Evolutionary conservation across 2,329 filamentous ascomycete genomes (phyloP).

Genomic region (Aspergillus bombycis): DNA sequence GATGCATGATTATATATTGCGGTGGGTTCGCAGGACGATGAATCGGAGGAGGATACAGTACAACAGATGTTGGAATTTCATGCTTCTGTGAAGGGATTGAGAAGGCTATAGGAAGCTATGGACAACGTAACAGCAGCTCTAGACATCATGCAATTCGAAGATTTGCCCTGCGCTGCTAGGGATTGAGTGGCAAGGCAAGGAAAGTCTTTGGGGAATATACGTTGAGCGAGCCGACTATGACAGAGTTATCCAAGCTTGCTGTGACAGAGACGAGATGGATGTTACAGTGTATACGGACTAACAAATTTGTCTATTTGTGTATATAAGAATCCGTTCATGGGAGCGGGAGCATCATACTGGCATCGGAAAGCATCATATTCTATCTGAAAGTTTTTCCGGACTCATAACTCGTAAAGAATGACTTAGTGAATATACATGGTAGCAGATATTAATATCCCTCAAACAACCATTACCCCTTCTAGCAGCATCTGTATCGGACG

Average conservation of each 20-base stretch:
- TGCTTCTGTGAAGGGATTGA: no score
- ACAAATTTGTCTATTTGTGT: accelerated
- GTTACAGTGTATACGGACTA: neutral
- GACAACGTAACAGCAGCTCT: no score
- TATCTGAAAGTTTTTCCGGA: neutral
- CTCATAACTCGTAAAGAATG: neutral
- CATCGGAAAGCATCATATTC: neutral
- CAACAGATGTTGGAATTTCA: neutral
- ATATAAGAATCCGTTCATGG: neutral
- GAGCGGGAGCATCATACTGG: neutral
- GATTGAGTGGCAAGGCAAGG: no score
- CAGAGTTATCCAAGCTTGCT: neutral
- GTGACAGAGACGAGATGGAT: neutral
- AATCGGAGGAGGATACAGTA: neutral
- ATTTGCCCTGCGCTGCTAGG: no score
- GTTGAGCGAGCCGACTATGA: neutral
- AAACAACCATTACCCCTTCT: neutral
- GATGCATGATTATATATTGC: neutral
- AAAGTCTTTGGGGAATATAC: neutral
- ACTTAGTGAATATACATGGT: neutral
- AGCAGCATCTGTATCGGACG: neutral
- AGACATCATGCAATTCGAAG: no score
- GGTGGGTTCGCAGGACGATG: slow-evolving; percentile 2
- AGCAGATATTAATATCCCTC: neutral
- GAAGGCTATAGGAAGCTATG: no score